phyloP scores from a whole-genome alignment of 352 stramenopile species.

The Plasmopara muralis region DNA sequence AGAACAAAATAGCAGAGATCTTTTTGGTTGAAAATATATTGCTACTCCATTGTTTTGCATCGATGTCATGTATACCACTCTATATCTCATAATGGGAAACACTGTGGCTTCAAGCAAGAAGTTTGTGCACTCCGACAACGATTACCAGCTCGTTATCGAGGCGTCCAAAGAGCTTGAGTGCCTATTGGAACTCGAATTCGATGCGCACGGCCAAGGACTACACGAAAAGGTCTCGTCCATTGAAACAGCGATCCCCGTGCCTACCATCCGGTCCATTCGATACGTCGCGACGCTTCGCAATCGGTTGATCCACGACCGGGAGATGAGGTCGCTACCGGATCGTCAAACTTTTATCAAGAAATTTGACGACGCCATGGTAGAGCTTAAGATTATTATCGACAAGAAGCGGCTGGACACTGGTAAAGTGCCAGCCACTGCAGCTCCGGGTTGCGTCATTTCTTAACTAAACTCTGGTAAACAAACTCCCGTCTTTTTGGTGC shows the following conservation, averaged over 20 bases:
- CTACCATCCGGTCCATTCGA: constrained; percentile 59
- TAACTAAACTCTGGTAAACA: constrained; percentile 1
- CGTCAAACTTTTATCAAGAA: constrained; percentile 55
- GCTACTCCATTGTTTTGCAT: no score
- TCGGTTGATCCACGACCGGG: constrained; percentile 69
- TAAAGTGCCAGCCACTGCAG: not conserved
- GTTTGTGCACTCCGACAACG: constrained; percentile 48
- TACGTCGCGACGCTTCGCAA: constrained; percentile 80
- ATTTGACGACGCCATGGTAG: constrained; percentile 50
- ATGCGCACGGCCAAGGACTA: constrained; percentile 55
- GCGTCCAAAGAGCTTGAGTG: constrained; percentile 76
- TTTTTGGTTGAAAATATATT: no score
- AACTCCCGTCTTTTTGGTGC: not conserved
- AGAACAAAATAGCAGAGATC: no score
- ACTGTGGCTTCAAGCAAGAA: constrained; percentile 2
- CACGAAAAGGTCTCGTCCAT: constrained; percentile 67
- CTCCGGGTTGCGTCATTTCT: constrained; percentile 29
- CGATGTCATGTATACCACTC: no score
- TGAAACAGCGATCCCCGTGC: constrained; percentile 30
- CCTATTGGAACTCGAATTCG: constrained; percentile 55
- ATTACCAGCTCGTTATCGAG: constrained; percentile 82
- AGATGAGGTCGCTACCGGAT: constrained; percentile 50
- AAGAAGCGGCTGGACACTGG: constrained; percentile 40
- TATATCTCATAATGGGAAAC: not conserved
- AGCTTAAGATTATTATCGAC: constrained; percentile 52